Evolutionary conservation across 495 filamentous ascomycete species (phyloP), one percentile per base, ranked within the genome.

Genomic region (Entonaema liquescens): DNA sequence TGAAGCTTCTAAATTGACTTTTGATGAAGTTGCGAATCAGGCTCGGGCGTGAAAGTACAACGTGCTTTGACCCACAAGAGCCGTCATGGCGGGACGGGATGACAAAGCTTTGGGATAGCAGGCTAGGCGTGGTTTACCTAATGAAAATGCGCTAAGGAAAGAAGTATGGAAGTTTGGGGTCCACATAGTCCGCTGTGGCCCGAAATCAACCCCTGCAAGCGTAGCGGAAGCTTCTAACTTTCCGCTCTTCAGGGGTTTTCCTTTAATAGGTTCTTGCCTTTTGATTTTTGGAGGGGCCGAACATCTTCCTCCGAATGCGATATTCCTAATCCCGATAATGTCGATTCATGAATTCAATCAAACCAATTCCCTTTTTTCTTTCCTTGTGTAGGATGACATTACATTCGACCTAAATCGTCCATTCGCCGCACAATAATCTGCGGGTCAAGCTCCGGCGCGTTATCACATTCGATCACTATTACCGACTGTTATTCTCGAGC

Each of bases 271-370:
- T 19, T 29, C 26, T 62, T 36, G 5, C 38, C 8, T 83, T 68
- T 63, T 89, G 87, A 86, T 88, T 86, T 80, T 83, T 82, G 81
- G 77, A 89, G 89, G 73, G 88, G 90, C 81, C 91, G 91, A 89
- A 89, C 91, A 82, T 92, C 92, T 83, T 86, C 92, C 93, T 82
- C 89, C 89, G 49, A 87, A 91, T 81, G 90, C 92, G 87, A 59
- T 26, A 23, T 52, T 50, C 38, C 6, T 56, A 28, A n/a, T 56
- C 53, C 26, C 29, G 15, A 65, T 65, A 60, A 73, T 72, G 70
- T 74, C 74, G 67, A 69, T 73, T 67, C 65, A 65, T 60, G 25
- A 59, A n/a, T 40, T 28, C 25, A n/a, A 6, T 52, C 40, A 15
- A 62, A 13, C 38, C 55, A 47, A 47, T 47, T 23, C 11, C n/a